These are phyloP conservation scores for Salix viminalis DNA, from an alignment of 345 rosid species.

Conservation along the genomic window DNA sequence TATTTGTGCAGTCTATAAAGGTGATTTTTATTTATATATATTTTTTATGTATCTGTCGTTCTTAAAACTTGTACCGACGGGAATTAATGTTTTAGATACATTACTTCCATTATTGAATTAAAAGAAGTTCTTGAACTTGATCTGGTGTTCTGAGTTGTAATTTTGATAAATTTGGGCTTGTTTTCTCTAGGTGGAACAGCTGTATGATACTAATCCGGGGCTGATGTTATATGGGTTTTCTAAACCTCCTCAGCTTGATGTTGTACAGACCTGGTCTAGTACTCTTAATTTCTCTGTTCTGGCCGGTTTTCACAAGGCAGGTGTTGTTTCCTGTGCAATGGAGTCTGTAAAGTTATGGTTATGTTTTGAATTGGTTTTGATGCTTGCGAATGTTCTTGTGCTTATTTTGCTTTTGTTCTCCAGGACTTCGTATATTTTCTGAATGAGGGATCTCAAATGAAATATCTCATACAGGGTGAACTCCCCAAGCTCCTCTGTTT, in stretches of 20 bases:
- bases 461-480: conserved; percentile 63
- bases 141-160: neutral
- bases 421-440: conserved; percentile 79
- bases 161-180: conserved; percentile 3
- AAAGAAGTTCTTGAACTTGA: neutral
- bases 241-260: conserved; percentile 65
- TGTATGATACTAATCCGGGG: conserved; percentile 46
- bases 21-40: conserved; percentile 23
- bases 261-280: conserved; percentile 53
- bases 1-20: conserved; percentile 74
- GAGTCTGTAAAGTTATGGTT: neutral
- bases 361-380: neutral
- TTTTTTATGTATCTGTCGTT: neutral
- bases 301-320: conserved; percentile 70
- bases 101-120: neutral
- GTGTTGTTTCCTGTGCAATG: conserved; percentile 16
- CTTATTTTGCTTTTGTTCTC: conserved; percentile 9
- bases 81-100: neutral
- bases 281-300: conserved; percentile 43
- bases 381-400: conserved; percentile 1
- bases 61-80: neutral
- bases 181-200: conserved; percentile 57
- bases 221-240: conserved; percentile 57
- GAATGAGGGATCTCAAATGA: conserved; percentile 70
- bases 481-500: conserved; percentile 52